Evolutionary conservation across 805 yeast species (phyloP), one percentile per base, ranked within the genome.

Genomic region (Hanseniaspora thailandica): DNA sequence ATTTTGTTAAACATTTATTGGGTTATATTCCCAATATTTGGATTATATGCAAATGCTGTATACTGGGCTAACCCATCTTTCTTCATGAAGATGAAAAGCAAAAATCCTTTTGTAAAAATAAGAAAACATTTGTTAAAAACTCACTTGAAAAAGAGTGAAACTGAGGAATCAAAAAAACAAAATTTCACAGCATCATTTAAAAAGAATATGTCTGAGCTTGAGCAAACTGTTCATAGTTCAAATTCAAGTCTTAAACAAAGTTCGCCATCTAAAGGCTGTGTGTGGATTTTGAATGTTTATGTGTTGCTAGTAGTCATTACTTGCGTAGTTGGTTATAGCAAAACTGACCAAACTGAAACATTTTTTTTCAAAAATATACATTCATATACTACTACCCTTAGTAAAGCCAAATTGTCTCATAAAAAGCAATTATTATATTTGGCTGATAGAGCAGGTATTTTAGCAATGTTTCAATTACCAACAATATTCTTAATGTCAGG

Each of bases 401-500:
- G 56, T 31, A 43, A 60, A 5, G 57, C 59, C n/a, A 51, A 45
- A 10, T 38, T 59, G 2, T 57, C 51, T 17, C 23, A 26, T 1
- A 34, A 55, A 25, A 65, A 62, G 45, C 22, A 48, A 15, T 36
- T 66, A 62, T 38, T 66, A 57, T 61, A 69, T 31, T 54, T 67
- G 4, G 77, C 75, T 3, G 78, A 75, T 60, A 63, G 78, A 58
- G 64, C 75, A 0, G 80, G 78, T 1, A 75, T 74, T 5, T 57
- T 75, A 26, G 72, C 74, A 15, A 67, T 70, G 58, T 68, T 69
- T 0, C 69, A 70, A 40, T 58, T 81, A 56, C 90, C 93, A 0
- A 58, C 75, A 4, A 60, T 80, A 31, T 70, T 80, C 20, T 62
- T 84, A 34, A 81, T 85, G 62, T 82, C 86, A 7, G 84, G 87